Evolutionary conservation across 148 eudicot species (phyloP), one percentile per base, ranked within the genome.

Genomic region (Arctostaphylos glauca): DNA sequence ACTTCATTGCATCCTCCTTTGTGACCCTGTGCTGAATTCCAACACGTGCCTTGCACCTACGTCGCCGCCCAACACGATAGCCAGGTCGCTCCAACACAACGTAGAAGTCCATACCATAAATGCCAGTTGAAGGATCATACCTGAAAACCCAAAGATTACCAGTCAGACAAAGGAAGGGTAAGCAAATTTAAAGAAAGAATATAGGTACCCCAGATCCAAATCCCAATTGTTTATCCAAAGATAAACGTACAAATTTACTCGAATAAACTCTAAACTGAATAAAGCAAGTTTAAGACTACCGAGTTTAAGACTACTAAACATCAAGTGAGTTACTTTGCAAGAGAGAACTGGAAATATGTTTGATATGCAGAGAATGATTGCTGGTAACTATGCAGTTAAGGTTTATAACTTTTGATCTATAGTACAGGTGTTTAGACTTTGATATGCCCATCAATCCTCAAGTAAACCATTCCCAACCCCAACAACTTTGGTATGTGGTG

Each of bases 11-110:
- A 85, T 92, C 95, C 1, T 92, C 95, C 84, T 92, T 92, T 48
- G 95, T 92, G 46, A 92, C 95, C 83, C 95, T 81, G 89, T 92
- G 95, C 81, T 92, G 95, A 85, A 92, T 91, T 54, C 95, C 95
- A 68, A 92, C 93, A 74, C 95, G 92, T 19, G 95, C 80, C 89
- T 92, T 92, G 95, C 95, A 92, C 83, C 95, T 88, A 41, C 95
- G 89, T 5, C 95, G 91, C 68, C 95, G 95, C 38, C 88, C 93
- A 77, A 92, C 95, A 78, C 95, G 90, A 86, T 92, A 92, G 0
- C 95, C 95, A 12, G 95, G 95, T 46, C 95, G 90, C 80, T 92
- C 95, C 25, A 92, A 83, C 7, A 92, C 95, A 46, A 92, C 93
- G 54, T 46, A 92, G 88, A 92, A 92, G 74, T 92, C 95, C 95